Base-by-base conservation (phyloP, 2,329 filamentous ascomycete genomes). In the Aureobasidium namibiae region DNA sequence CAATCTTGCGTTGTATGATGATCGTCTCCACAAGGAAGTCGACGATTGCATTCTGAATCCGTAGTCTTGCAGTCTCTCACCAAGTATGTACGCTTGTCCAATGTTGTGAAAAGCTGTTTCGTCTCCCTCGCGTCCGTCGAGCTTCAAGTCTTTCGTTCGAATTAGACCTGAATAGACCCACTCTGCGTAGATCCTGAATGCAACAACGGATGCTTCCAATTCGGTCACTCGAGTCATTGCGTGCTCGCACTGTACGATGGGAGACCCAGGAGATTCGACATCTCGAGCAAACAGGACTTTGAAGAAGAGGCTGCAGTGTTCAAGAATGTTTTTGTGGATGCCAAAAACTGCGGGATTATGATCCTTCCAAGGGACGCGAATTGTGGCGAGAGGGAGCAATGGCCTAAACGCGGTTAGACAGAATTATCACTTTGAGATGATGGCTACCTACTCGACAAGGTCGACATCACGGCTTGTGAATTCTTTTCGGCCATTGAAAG, bases 1-100 rank as follows among this genome's bases (percentile, higher is more conserved):
- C 56, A 31, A 60, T 4, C 1, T 14, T n/a, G 6, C 41, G 13
- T 10, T 38, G 18, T 4, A 11, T 6, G 4, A 26, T 11, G 18
- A 63, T 14, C 7, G 62, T 60, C 1, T 57, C 45, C 9, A 69
- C 56, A 6, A 68, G 33, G 1, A 61, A 62, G 14, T 66, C 60
- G 23, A 69, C 48, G 2, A 66, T 59, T 2, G 60, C 60, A 42
- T 70, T 69, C 60, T 63, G 61, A 68, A 69, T 3, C 45, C 50
- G 24, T 65, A 61, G 39, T 70, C 68, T 7, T 59, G 45, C 1
- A 69, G 18, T 29, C 63, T 57, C 3, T 62, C 60, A 5, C 65
- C 69, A 0, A 72, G 58, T 13, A 66, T 29, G 60, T 69, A 69
- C n/a, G 63, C 48, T 4, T 61, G 50, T 2, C 61, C 61, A 0